These are phyloP conservation scores for Fomitopsis pulvina DNA, from an alignment of 768 basidiomycete genomes.

Conservation along the genomic window DNA sequence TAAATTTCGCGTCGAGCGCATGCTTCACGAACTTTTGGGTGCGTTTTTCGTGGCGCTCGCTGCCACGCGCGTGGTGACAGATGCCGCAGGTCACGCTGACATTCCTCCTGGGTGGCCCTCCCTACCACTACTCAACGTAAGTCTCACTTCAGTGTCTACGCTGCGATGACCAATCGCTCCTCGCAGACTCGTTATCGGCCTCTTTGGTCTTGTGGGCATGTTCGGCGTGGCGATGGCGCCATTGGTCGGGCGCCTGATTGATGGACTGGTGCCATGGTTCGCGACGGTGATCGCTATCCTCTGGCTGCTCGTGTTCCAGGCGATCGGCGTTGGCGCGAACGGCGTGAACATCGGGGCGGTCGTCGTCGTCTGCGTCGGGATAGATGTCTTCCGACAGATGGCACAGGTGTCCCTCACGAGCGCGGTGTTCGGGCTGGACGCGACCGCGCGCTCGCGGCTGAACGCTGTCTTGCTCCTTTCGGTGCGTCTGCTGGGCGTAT, in stretches of 20 bases:
- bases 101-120: slow-evolving; percentile 71
- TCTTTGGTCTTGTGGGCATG: slow-evolving; percentile 44
- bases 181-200: slow-evolving; percentile 38
- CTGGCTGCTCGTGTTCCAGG: slow-evolving; percentile 43
- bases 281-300: slow-evolving; percentile 54
- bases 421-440: slow-evolving; percentile 33
- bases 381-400: slow-evolving; percentile 73
- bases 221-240: slow-evolving; percentile 67
- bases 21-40: slow-evolving; percentile 44
- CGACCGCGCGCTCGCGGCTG: slow-evolving; percentile 40
- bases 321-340: slow-evolving; percentile 63
- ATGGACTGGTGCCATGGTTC: slow-evolving; percentile 72
- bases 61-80: not conserved
- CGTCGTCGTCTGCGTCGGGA: slow-evolving; percentile 58
- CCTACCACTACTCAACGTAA: slow-evolving; percentile 71
- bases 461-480: slow-evolving; percentile 74
- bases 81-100: slow-evolving; percentile 44
- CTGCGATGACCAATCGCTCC: not conserved
- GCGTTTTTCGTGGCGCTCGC: not conserved
- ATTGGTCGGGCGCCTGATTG: slow-evolving; percentile 60
- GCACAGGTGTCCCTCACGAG: slow-evolving; percentile 63
- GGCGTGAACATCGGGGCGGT: slow-evolving; percentile 67
- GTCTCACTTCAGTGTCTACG: slow-evolving; percentile 13
- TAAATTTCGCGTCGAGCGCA: slow-evolving; percentile 54
- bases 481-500: slow-evolving; percentile 27